Conservation (phyloP, 805 yeast species). For the Maudiozyma serrabonitensis region DNA sequence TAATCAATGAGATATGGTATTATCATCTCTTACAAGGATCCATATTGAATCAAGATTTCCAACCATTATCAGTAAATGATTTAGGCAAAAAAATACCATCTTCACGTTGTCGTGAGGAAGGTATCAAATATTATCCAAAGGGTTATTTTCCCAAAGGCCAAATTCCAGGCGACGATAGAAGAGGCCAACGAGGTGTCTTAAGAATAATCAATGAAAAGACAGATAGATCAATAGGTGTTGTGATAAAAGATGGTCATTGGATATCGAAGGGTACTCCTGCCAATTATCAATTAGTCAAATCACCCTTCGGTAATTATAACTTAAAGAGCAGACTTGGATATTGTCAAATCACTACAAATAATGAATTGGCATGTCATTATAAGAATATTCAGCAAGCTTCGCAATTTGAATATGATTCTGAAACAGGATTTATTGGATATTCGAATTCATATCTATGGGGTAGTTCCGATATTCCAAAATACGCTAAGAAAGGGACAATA, state of each 20-base stretch:
- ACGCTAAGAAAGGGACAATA: conserved; percentile 40
- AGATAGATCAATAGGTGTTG: conserved; percentile 32
- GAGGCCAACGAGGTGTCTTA: conserved; percentile 18
- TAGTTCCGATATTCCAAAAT: conserved; percentile 36
- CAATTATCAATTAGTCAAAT: conserved; percentile 46
- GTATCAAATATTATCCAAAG: conserved; percentile 70
- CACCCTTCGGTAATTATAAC: conserved; percentile 65
- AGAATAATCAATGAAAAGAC: conserved; percentile 26
- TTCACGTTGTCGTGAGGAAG: conserved; percentile 57
- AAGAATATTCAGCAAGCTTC: conserved; percentile 30
- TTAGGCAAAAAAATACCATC: conserved; percentile 27
- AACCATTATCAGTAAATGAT: conserved; percentile 44
- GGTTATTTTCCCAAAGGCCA: conserved; percentile 27
- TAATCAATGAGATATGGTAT: conserved; percentile 55
- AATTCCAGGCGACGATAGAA: conserved; percentile 7
- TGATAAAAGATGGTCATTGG: conserved; percentile 84
- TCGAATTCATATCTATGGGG: conserved; percentile 61
- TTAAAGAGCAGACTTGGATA: conserved; percentile 62
- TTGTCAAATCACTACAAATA: conserved; percentile 42
- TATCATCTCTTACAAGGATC: conserved; percentile 69
- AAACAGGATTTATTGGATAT: conserved; percentile 39
- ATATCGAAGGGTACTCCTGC: conserved; percentile 79
- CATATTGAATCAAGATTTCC: conserved; percentile 52
- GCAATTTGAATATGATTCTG: conserved; percentile 46
- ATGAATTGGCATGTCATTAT: conserved; percentile 27